Conservation (phyloP, 371 early-diverging fungal species). For the Catenaria anguillulae region DNA sequence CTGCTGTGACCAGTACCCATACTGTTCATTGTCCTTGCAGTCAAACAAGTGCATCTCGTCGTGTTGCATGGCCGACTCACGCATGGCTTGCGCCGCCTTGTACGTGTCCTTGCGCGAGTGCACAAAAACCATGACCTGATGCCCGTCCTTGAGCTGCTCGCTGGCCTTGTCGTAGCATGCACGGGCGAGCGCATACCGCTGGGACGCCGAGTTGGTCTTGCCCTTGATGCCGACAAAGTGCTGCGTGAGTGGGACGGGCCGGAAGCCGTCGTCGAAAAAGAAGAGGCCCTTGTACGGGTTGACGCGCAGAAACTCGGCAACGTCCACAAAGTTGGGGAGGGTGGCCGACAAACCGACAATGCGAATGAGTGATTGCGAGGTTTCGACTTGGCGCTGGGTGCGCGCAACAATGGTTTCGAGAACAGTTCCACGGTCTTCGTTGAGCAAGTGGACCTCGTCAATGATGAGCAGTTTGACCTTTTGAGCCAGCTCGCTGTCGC, state of each 20-base stretch:
- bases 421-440: constrained; percentile 97
- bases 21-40: constrained; percentile 1
- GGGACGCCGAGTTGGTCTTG: constrained; percentile 49
- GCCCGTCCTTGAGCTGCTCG: constrained; percentile 55
- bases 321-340: constrained; percentile 96
- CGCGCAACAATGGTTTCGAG: constrained; percentile 95
- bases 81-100: constrained; percentile 69
- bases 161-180: constrained; percentile 75
- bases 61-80: constrained; percentile 52
- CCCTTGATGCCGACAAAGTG: constrained; percentile 87
- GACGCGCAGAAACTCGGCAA: constrained; percentile 85
- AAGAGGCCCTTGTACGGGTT: constrained; percentile 84
- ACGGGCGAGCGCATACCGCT: constrained; percentile 43
- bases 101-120: constrained; percentile 94
- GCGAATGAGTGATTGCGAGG: constrained; percentile 84
- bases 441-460: constrained; percentile 98
- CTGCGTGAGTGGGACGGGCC: constrained; percentile 92
- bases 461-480: constrained; percentile 75
- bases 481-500: constrained; percentile 78
- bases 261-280: constrained; percentile 85
- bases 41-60: constrained; percentile 29
- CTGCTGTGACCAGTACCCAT: constrained; percentile 19
- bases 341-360: constrained; percentile 99
- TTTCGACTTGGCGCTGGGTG: constrained; percentile 82
- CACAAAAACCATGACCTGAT: constrained; percentile 98